Conservation (phyloP, 352 stramenopile genomes). For the Globisporangium acanthophoron region DNA sequence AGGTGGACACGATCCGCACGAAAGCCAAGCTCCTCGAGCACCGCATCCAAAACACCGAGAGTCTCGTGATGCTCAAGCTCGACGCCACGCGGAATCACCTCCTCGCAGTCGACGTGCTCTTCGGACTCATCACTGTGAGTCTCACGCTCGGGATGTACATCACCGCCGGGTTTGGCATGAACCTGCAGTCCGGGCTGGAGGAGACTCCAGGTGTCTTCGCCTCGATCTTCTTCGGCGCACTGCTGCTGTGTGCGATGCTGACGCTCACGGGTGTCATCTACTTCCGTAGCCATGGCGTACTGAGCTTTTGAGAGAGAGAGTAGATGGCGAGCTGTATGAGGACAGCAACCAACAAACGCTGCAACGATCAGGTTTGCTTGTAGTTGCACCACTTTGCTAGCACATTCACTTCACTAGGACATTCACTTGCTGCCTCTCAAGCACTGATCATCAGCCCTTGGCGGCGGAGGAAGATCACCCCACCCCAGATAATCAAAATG, state of each 20-base stretch:
- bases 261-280: slow-evolving; percentile 14
- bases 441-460: slow-evolving; percentile 13
- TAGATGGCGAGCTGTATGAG: background rate
- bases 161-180: slow-evolving; percentile 61
- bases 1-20: slow-evolving; percentile 64
- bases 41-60: slow-evolving; percentile 74
- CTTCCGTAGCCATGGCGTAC: slow-evolving; percentile 10
- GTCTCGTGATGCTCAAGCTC: slow-evolving; percentile 71
- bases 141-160: slow-evolving; percentile 56
- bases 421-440: slow-evolving; percentile 2
- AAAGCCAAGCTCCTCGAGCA: slow-evolving; percentile 62
- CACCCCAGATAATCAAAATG: slow-evolving; percentile 28
- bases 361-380: background rate
- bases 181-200: slow-evolving; percentile 34
- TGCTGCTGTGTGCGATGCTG: slow-evolving; percentile 23
- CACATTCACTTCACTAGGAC: background rate
- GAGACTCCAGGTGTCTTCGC: slow-evolving; percentile 25
- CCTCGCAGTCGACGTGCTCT: slow-evolving; percentile 63
- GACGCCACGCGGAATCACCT: slow-evolving; percentile 66
- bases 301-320: slow-evolving; percentile 2
- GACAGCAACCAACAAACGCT: background rate
- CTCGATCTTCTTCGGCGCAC: slow-evolving; percentile 27
- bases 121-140: slow-evolving; percentile 59
- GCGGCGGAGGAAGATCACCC: slow-evolving; percentile 37
- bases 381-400: background rate